Evolutionary conservation across 106 monocot genomes (phyloP).

Genomic region (Dendrobium nobile): DNA sequence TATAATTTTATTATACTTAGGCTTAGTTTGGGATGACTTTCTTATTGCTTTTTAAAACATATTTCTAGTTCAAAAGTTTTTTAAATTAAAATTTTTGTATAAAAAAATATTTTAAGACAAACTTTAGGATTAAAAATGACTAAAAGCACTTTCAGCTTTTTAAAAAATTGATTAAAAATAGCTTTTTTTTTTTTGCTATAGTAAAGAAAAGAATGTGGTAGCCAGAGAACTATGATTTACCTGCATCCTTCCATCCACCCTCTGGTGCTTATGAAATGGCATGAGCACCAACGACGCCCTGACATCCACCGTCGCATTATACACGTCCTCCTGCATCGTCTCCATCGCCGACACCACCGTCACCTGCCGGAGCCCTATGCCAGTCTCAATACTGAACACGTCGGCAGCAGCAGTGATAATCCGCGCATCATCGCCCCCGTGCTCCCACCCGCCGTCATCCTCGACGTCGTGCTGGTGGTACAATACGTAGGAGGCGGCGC

Average conservation of each 20-base stretch:
- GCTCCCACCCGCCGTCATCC: conserved; percentile 37
- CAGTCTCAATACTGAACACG: conserved; percentile 15
- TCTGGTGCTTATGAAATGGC: conserved; percentile 70
- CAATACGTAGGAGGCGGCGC: conserved; percentile 47
- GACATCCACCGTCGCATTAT: conserved; percentile 38
- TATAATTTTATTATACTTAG: too few relatives aligned
- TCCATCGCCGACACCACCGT: conserved; percentile 57
- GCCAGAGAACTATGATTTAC: conserved; percentile 3
- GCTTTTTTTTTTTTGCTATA: too few relatives aligned
- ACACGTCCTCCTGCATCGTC: conserved; percentile 60
- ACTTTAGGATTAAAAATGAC: neutral
- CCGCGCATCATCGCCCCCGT: conserved; percentile 8
- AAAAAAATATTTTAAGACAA: too few relatives aligned
- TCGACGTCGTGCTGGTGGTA: conserved; percentile 28
- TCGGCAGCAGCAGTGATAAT: conserved; percentile 20
- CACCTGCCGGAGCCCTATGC: conserved; percentile 37
- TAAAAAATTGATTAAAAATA: neutral
- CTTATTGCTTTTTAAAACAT: too few relatives aligned
- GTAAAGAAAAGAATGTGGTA: too few relatives aligned
- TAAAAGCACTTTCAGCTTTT: neutral
- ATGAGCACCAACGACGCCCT: conserved; percentile 41
- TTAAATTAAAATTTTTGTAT: too few relatives aligned
- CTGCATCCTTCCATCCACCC: conserved; percentile 28
- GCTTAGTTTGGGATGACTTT: too few relatives aligned
- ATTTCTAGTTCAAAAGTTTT: too few relatives aligned